Evolutionary conservation across 495 filamentous ascomycete genomes (phyloP).

Genomic region (Apodospora peruviana): DNA sequence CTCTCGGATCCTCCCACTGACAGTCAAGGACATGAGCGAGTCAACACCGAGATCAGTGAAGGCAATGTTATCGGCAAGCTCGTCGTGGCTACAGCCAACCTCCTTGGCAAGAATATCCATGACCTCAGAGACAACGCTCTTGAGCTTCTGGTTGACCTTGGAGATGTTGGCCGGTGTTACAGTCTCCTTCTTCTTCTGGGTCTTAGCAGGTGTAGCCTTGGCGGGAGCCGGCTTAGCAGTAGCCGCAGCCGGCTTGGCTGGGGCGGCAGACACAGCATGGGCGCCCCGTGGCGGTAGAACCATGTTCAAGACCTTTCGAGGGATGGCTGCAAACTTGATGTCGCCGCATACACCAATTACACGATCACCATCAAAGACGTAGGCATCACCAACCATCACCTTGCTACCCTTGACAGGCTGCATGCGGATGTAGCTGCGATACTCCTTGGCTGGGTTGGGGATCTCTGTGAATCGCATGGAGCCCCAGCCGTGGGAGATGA

Average conservation of each 20-base stretch:
- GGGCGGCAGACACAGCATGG: slow-evolving; percentile 23
- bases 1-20: slow-evolving; percentile 49
- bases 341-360: slow-evolving; percentile 49
- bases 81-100: slow-evolving; percentile 55
- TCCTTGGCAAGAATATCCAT: slow-evolving; percentile 63
- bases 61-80: slow-evolving; percentile 51
- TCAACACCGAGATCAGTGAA: slow-evolving; percentile 57
- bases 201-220: slow-evolving; percentile 31
- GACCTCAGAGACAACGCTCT: slow-evolving; percentile 37
- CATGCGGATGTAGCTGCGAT: slow-evolving; percentile 69
- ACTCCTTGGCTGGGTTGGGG: slow-evolving; percentile 57
- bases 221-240: slow-evolving; percentile 34
- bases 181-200: slow-evolving; percentile 40
- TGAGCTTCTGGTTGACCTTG: slow-evolving; percentile 38
- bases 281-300: slow-evolving; percentile 56
- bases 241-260: slow-evolving; percentile 28
- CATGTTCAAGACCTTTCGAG: slow-evolving; percentile 61
- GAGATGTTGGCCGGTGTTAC: slow-evolving; percentile 36
- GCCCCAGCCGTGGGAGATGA: slow-evolving; percentile 77
- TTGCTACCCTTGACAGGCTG: slow-evolving; percentile 46
- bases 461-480: slow-evolving; percentile 64
- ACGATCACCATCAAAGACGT: slow-evolving; percentile 59
- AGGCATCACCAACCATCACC: slow-evolving; percentile 55
- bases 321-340: slow-evolving; percentile 61
- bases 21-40: slow-evolving; percentile 52